Evolutionary conservation across 129 eudicot genomes (phyloP), one percentile per base, ranked within the genome.

Genomic region (Erigeron canadensis): DNA sequence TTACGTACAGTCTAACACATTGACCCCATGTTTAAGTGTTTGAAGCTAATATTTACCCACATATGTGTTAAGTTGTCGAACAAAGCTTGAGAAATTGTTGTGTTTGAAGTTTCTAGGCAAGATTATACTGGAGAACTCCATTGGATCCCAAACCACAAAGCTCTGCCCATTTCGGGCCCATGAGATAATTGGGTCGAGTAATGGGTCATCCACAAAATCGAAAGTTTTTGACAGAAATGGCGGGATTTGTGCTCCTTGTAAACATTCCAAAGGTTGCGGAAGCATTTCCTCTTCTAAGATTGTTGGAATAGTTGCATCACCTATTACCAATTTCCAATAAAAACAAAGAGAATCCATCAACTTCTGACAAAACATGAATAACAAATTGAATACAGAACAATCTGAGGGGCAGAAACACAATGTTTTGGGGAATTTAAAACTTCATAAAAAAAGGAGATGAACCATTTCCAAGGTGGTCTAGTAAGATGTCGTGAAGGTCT

Each of bases 31-130:
- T 60, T 61, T 44, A 44, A 58, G 47, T 46, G 58, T 39, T 28
- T n/a, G 41, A 69, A 65, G 34, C 67, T 45, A 62, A 34, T 61
- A 69, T 38, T 71, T 86, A 93, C 96, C 90, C 92, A 93, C 98
- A 84, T 93, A 93, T 5, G 96, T 94, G 78, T 94, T 94, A 2
- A 94, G 98, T 76, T 89, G 98, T 15, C 96, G 88, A 75, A 94
- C 96, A 77, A 89, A 94, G 84, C 98, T 94, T 7, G 98, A 94
- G 81, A 87, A 94, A 71, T 89, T 94, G 81, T 84, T 86, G 89
- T 87, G 96, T 84, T 94, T 94, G 86, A 94, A 94, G 77, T 85
- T 79, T 74, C 87, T 69, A 17, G 98, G 97, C 67, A 89, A 75
- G 9, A 89, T 48, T 44, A 63, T n/a, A 65, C 89, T 73, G 0